Conservation (phyloP, 495 filamentous ascomycete genomes). For the Aspergillus funiculosus region DNA sequence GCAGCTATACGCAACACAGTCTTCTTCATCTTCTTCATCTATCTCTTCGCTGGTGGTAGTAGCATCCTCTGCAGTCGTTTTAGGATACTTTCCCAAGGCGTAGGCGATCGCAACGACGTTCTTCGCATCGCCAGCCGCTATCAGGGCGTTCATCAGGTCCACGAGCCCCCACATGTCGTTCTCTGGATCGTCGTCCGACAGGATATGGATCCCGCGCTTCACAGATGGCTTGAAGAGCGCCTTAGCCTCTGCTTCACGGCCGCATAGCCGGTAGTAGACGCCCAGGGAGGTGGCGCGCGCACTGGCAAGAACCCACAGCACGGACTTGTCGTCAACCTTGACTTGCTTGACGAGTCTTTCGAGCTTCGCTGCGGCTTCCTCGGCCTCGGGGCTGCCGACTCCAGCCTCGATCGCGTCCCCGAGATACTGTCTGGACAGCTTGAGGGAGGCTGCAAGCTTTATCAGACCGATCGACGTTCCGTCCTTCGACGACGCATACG, state of each 20-base stretch:
- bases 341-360: constrained; percentile 2
- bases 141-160: constrained; percentile 1
- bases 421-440: constrained; percentile 1
- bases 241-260: neutral
- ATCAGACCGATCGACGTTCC: constrained; percentile 1
- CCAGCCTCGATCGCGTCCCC: constrained; percentile 7
- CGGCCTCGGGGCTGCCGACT: neutral
- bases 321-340: neutral
- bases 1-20: neutral
- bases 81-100: neutral
- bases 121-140: constrained; percentile 2
- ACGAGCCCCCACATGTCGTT: constrained; percentile 4
- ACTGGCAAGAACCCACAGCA: neutral
- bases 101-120: neutral
- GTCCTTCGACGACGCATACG: constrained; percentile 6
- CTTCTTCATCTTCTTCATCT: neutral
- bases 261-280: constrained; percentile 9
- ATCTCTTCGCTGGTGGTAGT: neutral
- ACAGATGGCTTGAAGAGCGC: constrained; percentile 7
- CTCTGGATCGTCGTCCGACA: constrained; percentile 13
- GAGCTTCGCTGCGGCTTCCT: neutral
- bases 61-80: no score
- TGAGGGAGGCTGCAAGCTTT: neutral
- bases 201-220: constrained; percentile 1
- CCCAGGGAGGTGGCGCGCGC: neutral